A percentile compares a stretch with the other conserved stretches of the same genome.
Conservation (phyloP, 306 rosid species). For the Vachellia pachyceras region DNA sequence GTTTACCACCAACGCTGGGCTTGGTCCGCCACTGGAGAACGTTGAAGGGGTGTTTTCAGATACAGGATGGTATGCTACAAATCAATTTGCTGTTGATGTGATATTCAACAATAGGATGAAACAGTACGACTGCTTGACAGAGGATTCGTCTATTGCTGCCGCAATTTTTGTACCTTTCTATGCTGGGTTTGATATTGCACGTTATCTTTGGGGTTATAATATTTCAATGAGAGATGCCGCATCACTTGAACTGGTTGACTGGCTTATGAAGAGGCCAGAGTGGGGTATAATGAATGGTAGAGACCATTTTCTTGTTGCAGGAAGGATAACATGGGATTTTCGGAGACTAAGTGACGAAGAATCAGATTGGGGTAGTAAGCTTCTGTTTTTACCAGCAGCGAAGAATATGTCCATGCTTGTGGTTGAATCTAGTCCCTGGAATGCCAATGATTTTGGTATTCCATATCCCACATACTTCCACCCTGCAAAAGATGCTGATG, state of each 20-base stretch:
- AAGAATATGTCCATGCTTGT: constrained; percentile 99
- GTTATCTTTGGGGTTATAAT: constrained; percentile 93
- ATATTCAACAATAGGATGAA: constrained; percentile 89
- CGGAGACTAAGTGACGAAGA: constrained; percentile 77
- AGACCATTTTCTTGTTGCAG: constrained; percentile 97
- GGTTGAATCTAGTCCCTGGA: constrained; percentile 99
- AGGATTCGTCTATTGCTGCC: constrained; percentile 81
- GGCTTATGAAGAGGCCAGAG: constrained; percentile 84
- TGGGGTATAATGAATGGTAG: constrained; percentile 90
- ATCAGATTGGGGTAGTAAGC: constrained; percentile 91
- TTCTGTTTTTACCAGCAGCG: constrained; percentile 91
- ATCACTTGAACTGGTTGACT: constrained; percentile 76
- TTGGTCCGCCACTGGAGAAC: constrained; percentile 92
- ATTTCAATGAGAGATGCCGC: constrained; percentile 84
- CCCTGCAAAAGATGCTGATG: constrained; percentile 91
- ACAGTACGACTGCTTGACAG: constrained; percentile 85
- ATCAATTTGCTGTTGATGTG: constrained; percentile 94
- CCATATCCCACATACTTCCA: constrained; percentile 98
- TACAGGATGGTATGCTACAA: constrained; percentile 93
- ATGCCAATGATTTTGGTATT: constrained; percentile 93
- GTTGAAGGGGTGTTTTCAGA: constrained; percentile 77
- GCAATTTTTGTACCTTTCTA: constrained; percentile 97
- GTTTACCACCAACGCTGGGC: constrained; percentile 89
- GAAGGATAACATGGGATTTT: constrained; percentile 98
- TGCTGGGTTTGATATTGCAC: constrained; percentile 94